phyloP scores from a whole-genome alignment of 2,329 filamentous ascomycete species.

The Onygena corvina region DNA sequence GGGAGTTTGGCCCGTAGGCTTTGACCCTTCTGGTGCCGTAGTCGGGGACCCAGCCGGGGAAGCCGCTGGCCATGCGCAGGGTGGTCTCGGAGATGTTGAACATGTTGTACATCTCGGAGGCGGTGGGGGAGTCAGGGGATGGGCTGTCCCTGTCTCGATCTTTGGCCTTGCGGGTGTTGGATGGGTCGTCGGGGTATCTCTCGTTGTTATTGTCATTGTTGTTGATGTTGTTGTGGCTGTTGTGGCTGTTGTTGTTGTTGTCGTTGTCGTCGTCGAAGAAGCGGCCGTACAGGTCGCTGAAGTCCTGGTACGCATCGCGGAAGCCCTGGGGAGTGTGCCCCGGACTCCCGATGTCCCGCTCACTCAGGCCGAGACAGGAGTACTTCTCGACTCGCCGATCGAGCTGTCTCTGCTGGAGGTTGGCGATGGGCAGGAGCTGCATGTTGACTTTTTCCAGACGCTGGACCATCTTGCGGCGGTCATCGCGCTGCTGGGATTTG shows the following conservation, averaged over 20 bases:
- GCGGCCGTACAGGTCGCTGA: not conserved
- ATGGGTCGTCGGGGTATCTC: too few species aligned
- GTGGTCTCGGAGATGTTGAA: not conserved
- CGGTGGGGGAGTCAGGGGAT: not conserved
- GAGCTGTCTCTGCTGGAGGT: not conserved
- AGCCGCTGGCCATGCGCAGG: not conserved
- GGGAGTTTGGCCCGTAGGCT: not conserved
- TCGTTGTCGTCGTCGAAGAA: not conserved
- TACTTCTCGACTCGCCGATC: not conserved
- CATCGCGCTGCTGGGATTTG: not conserved
- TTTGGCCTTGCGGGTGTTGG: too few species aligned
- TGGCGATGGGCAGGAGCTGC: not conserved
- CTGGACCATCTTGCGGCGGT: not conserved
- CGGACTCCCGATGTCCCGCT: not conserved
- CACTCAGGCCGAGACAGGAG: not conserved
- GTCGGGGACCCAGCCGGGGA: not conserved
- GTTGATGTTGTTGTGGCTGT: too few species aligned
- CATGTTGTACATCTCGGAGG: conserved; percentile 1
- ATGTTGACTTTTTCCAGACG: not conserved
- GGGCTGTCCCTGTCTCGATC: too few species aligned
- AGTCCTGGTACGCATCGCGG: conserved; percentile 3
- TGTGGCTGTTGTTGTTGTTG: too few species aligned
- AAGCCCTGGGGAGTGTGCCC: not conserved
- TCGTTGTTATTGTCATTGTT: too few species aligned
- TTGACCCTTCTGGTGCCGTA: not conserved